Percentiles rank a stretch among this genome's conserved stretches.
These are phyloP conservation scores for Nepenthes gracilis DNA, from an alignment of 148 eudicot species.

Conservation along the genomic window DNA sequence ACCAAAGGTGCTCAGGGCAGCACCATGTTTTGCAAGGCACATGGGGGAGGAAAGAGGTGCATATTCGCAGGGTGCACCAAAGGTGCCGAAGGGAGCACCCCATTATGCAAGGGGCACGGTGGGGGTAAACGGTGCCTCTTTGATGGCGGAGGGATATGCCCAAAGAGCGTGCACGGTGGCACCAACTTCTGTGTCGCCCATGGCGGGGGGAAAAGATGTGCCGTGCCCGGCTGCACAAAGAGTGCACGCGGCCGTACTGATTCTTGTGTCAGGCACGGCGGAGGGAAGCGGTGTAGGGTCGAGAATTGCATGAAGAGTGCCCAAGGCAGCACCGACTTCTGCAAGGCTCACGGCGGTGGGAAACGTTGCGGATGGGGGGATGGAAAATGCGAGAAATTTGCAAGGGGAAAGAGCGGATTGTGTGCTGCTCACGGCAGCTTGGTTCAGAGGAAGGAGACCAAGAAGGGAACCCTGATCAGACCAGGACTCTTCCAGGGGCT, in stretches of 20 bases:
- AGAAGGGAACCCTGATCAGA: constrained; percentile 42
- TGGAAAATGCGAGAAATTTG: constrained; percentile 77
- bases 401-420: constrained; percentile 83
- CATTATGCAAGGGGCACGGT: constrained; percentile 91
- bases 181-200: constrained; percentile 87
- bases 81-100: constrained; percentile 98
- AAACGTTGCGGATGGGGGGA: constrained; percentile 75
- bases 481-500: constrained; percentile 83
- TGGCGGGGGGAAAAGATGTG: constrained; percentile 93
- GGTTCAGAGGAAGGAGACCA: constrained; percentile 44
- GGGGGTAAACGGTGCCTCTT: constrained; percentile 86
- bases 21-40: constrained; percentile 80
- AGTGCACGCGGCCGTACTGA: constrained; percentile 93
- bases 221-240: constrained; percentile 67
- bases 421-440: constrained; percentile 81
- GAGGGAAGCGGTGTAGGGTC: constrained; percentile 79
- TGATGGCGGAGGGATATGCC: constrained; percentile 93
- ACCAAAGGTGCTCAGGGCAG: constrained; percentile 89
- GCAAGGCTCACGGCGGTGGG: constrained; percentile 97
- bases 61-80: constrained; percentile 76
- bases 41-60: constrained; percentile 94
- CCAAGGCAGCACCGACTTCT: constrained; percentile 93
- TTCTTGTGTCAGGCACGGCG: constrained; percentile 87
- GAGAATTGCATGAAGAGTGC: constrained; percentile 82
- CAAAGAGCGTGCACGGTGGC: constrained; percentile 94